These are phyloP conservation scores for Saccharomyces mikatae DNA, from an alignment of 805 yeast species.

Conservation along the genomic window DNA sequence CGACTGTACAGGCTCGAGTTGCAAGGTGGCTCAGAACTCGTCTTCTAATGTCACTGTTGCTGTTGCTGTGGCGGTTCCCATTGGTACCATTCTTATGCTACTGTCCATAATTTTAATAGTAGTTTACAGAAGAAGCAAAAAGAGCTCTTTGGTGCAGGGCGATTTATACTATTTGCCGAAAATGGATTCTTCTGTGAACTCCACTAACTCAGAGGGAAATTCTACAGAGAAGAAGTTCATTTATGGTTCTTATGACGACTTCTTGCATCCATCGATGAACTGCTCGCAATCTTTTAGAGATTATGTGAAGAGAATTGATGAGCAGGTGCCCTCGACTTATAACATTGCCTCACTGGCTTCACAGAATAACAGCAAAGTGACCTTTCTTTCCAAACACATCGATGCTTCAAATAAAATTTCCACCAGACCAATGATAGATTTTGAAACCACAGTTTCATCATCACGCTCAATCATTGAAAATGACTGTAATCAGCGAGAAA, in stretches of 20 bases:
- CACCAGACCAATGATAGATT: neutral
- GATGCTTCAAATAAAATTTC: neutral
- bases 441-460: neutral
- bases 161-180: constrained; percentile 68
- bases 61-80: constrained; percentile 61
- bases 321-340: neutral
- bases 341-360: neutral
- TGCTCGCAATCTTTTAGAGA: constrained; percentile 3
- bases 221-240: neutral
- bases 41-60: constrained; percentile 37
- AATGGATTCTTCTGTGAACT: neutral
- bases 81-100: constrained; percentile 38
- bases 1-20: constrained; percentile 16
- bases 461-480: neutral
- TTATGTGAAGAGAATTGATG: neutral
- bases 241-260: neutral
- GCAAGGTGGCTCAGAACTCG: constrained; percentile 39
- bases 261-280: neutral
- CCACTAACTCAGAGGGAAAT: neutral
- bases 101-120: constrained; percentile 43
- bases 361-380: neutral
- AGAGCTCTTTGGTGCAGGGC: constrained; percentile 46
- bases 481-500: neutral
- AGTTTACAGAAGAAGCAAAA: constrained; percentile 51
- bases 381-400: neutral